Conservation (phyloP, 495 filamentous ascomycete species). For the Tuber umbilicatum region DNA sequence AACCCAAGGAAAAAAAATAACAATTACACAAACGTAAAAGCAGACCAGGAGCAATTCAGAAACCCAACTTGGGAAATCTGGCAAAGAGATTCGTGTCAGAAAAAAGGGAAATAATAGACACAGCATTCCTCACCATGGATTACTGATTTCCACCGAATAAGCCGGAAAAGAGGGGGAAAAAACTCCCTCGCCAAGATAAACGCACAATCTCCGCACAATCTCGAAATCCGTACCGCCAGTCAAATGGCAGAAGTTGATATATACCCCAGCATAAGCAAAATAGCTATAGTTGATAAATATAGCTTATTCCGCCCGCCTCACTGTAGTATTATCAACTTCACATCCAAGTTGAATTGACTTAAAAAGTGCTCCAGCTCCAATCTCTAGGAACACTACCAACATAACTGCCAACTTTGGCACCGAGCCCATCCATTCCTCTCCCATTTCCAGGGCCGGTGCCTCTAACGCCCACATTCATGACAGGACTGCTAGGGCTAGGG, state of each 20-base stretch:
- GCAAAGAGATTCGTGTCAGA: neutral
- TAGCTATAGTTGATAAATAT: neutral
- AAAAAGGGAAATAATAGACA: neutral
- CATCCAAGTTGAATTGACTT: constrained; percentile 25
- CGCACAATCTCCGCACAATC: neutral
- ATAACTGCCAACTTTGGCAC: constrained; percentile 38
- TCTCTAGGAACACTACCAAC: constrained; percentile 59
- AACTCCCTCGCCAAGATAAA: neutral
- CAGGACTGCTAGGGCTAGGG: constrained; percentile 34
- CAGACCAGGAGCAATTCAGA: neutral
- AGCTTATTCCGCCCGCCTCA: neutral
- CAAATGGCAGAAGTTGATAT: neutral
- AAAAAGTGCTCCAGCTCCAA: constrained; percentile 72
- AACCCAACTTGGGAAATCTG: neutral
- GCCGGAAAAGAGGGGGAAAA: neutral
- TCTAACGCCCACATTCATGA: constrained; percentile 32
- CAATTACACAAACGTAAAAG: neutral
- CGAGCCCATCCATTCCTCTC: constrained; percentile 29
- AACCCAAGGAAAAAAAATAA: neutral
- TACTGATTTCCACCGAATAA: neutral
- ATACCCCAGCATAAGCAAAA: neutral
- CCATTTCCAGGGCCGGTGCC: constrained; percentile 30
- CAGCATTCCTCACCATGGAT: neutral
- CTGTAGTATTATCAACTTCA: neutral
- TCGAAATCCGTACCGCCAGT: neutral